Conservation (phyloP, 116 monocot genomes). For the Iris pallida region DNA sequence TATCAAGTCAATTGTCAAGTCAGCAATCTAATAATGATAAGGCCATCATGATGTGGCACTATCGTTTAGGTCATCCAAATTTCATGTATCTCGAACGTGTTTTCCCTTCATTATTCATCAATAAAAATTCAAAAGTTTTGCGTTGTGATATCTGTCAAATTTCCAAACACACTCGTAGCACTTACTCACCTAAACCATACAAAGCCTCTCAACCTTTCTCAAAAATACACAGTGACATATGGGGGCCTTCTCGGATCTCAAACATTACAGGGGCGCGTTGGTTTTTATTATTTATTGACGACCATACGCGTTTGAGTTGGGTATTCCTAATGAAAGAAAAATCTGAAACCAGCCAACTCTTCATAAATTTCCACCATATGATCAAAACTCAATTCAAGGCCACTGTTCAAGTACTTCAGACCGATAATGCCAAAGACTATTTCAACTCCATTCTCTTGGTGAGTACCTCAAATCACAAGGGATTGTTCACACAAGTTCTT, state of each 20-base stretch:
- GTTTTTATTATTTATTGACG: not conserved
- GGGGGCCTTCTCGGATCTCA: not conserved
- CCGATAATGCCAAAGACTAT: conserved; percentile 4
- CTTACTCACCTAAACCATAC: not conserved
- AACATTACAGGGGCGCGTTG: conserved; percentile 3
- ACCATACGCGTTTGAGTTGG: not conserved
- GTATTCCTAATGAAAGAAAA: conserved; percentile 6
- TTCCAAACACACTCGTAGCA: not conserved
- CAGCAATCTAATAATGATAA: not conserved
- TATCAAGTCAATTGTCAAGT: no score
- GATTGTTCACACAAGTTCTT: not conserved
- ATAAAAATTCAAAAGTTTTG: not conserved
- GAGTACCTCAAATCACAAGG: not conserved
- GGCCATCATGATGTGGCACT: no score
- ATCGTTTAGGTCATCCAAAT: no score
- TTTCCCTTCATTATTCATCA: not conserved
- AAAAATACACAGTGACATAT: conserved; percentile 1
- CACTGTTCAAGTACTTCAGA: not conserved
- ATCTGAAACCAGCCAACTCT: not conserved
- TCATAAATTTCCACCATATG: not conserved
- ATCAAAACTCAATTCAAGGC: not conserved
- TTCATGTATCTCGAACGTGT: not conserved
- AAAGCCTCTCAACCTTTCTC: not conserved
- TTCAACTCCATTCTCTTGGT: not conserved
- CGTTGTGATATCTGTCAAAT: conserved; percentile 2